Conservation (phyloP, 352 stramenopile species). For the Plasmopara muralis region DNA sequence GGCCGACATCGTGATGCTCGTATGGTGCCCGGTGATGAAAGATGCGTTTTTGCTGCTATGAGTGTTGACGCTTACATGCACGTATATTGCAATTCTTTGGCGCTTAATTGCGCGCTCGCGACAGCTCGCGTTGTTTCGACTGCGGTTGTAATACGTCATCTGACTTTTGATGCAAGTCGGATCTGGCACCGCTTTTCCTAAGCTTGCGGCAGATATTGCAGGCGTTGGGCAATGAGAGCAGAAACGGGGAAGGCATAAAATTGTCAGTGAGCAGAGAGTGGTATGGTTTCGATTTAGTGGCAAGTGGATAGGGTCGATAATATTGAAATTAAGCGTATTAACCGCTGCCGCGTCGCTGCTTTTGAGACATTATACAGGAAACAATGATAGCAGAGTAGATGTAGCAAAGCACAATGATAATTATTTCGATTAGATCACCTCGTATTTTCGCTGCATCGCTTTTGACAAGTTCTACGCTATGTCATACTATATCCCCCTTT, state of each 20-base stretch:
- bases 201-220: background rate
- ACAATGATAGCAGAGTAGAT: too few relatives aligned
- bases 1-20: slow-evolving; percentile 16
- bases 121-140: slow-evolving; percentile 1
- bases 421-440: background rate
- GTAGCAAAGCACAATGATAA: background rate
- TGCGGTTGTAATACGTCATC: too few relatives aligned
- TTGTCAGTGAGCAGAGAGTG: too few relatives aligned
- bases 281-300: too few relatives aligned
- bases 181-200: background rate
- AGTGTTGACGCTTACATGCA: slow-evolving; percentile 38
- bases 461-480: too few relatives aligned
- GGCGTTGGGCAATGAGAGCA: background rate
- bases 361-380: too few relatives aligned
- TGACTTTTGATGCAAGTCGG: background rate
- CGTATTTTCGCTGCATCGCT: too few relatives aligned
- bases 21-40: slow-evolving; percentile 28
- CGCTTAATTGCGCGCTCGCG: slow-evolving; percentile 21
- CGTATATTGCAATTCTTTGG: slow-evolving; percentile 45
- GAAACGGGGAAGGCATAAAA: too few relatives aligned
- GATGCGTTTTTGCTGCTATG: slow-evolving; percentile 36
- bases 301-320: too few relatives aligned
- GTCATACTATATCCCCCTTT: too few relatives aligned
- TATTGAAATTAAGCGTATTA: too few relatives aligned
- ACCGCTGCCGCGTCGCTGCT: too few relatives aligned